phyloP scores from a whole-genome alignment of 768 basidiomycete species.

The Nidula microcarpa region DNA sequence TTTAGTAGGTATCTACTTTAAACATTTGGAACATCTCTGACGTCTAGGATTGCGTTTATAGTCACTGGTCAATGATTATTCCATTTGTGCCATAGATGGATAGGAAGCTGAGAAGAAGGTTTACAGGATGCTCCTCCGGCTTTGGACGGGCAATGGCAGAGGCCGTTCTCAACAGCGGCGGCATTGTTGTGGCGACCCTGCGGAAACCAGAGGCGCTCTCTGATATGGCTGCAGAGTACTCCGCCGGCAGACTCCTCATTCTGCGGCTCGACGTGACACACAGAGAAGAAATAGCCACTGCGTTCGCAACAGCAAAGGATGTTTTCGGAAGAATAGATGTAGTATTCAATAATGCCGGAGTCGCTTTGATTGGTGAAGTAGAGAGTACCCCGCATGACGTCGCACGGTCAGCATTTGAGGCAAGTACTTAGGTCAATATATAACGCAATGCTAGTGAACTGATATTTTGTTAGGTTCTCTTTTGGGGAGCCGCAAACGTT shows the following conservation, averaged over 20 bases:
- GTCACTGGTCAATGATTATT: not conserved
- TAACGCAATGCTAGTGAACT: slow-evolving; percentile 1
- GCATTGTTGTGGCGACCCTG: slow-evolving; percentile 35
- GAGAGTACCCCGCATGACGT: slow-evolving; percentile 30
- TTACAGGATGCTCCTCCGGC: slow-evolving; percentile 18
- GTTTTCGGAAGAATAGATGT: slow-evolving; percentile 34
- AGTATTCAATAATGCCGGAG: slow-evolving; percentile 40
- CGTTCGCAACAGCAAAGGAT: slow-evolving; percentile 23
- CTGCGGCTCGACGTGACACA: slow-evolving; percentile 31
- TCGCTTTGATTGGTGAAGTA: slow-evolving; percentile 25
- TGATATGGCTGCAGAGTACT: slow-evolving; percentile 21
- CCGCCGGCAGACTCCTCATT: slow-evolving; percentile 24
- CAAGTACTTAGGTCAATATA: not conserved
- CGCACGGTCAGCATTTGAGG: slow-evolving; percentile 35
- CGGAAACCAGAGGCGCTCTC: slow-evolving; percentile 26
- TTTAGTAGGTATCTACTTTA: not conserved
- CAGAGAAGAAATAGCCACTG: slow-evolving; percentile 21
- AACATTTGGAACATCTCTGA: not conserved
- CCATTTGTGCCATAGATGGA: not conserved
- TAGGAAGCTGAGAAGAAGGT: not conserved
- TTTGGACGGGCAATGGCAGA: slow-evolving; percentile 35
- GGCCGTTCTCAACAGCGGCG: slow-evolving; percentile 28
- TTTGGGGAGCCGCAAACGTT: slow-evolving; percentile 34
- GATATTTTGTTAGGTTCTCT: slow-evolving; percentile 11
- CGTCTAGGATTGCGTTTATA: not conserved